These are phyloP conservation scores for Claviceps lovelessii DNA, from an alignment of 2,329 filamentous ascomycete species.

Conservation along the genomic window DNA sequence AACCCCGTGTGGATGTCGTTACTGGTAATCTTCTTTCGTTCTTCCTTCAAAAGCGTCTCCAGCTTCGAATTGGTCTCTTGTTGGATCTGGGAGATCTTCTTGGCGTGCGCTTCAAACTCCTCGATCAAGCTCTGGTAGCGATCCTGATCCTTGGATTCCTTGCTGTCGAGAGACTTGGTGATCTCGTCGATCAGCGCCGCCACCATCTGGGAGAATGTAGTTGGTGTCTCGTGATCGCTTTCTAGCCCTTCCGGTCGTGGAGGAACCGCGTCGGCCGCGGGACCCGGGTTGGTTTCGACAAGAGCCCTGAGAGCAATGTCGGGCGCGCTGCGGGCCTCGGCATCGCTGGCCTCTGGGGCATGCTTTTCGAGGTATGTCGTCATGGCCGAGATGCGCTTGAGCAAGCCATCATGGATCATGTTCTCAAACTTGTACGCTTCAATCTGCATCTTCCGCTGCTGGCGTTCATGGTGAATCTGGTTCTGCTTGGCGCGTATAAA, in stretches of 20 bases:
- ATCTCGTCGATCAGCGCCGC: slow-evolving; percentile 89
- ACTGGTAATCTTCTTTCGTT: slow-evolving; percentile 83
- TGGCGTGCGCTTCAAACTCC: slow-evolving; percentile 62
- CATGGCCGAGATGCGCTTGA: slow-evolving; percentile 68
- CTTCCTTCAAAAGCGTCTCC: slow-evolving; percentile 69
- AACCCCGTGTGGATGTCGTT: slow-evolving; percentile 82
- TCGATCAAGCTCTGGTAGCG: slow-evolving; percentile 62
- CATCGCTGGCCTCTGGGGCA: slow-evolving; percentile 42
- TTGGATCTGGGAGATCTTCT: slow-evolving; percentile 67
- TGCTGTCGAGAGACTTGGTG: slow-evolving; percentile 68
- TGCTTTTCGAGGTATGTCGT: slow-evolving; percentile 62
- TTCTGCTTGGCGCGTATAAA: slow-evolving; percentile 97
- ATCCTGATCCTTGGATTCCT: slow-evolving; percentile 42
- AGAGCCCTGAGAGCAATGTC: slow-evolving; percentile 81
- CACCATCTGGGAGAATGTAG: slow-evolving; percentile 95
- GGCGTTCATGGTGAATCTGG: slow-evolving; percentile 86
- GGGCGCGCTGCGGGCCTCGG: slow-evolving; percentile 47
- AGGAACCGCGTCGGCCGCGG: slow-evolving; percentile 61
- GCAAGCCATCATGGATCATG: slow-evolving; percentile 80
- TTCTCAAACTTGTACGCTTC: slow-evolving; percentile 85
- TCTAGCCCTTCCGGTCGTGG: slow-evolving; percentile 68
- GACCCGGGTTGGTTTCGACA: slow-evolving; percentile 63
- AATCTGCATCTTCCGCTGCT: slow-evolving; percentile 76
- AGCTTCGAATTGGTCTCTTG: slow-evolving; percentile 60
- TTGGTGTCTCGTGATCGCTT: slow-evolving; percentile 55